Evolutionary conservation across 2,329 filamentous ascomycete species (phyloP), one percentile per base, ranked within the genome.

Genomic region (Epichloe gansuensis): DNA sequence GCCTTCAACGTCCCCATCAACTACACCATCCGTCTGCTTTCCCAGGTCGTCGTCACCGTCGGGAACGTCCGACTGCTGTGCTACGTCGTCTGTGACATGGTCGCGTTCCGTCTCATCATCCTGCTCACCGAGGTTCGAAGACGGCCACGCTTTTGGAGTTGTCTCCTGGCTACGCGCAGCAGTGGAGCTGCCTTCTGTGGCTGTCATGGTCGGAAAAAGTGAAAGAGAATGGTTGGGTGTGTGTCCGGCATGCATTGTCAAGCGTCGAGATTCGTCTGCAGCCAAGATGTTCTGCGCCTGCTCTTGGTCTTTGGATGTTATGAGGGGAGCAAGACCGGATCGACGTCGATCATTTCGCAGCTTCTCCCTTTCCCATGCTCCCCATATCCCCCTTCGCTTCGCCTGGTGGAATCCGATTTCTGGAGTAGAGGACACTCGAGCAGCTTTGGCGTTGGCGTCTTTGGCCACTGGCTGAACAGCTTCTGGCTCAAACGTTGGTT

Each of bases 231-330:
- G 79, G 49, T 74, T 82, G 6, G 80, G 80, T 2, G 80, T 83
- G 63, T 83, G 80, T 1, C 80, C 80, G 21, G 80, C 80, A 62
- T 83, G 75, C 73, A 83, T 78, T 0, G 73, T 81, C 42, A 82
- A 72, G 45, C 80, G 72, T 48, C 68, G 69, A 44, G 70, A 69
- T 59, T 76, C 78, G 5, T 73, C 69, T 7, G 73, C 74, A 25
- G 68, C 69, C 38, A 80, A 66, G 8, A 70, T 69, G 56, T 75
- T 66, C 50, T 75, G 63, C 3, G 75, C 75, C 50, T 48, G 47
- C 35, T 71, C 69, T 52, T 51, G 48, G 38, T 71, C 68, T 50
- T 70, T 72, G 4, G 70, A 66, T 2, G 65, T 43, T 21, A 31
- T 41, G 21, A 52, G 34, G 7, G 51, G 53, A 21, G 47, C 41